phyloP scores from a whole-genome alignment of 768 basidiomycete species.

The Fomitopsis serialis region DNA sequence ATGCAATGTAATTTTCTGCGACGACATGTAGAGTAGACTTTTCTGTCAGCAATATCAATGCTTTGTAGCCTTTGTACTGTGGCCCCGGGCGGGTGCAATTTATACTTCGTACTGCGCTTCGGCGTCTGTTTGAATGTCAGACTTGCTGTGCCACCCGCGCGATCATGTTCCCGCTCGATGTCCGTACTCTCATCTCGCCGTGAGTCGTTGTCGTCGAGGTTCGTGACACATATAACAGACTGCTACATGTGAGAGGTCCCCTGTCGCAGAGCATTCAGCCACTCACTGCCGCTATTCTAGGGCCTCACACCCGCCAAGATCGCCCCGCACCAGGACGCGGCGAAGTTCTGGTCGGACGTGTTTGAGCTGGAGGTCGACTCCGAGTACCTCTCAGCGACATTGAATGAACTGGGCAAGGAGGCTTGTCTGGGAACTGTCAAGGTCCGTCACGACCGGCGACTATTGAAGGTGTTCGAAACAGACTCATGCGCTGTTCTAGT shows the following conservation, averaged over 20 bases:
- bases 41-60: too few relatives aligned
- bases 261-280: not conserved
- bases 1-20: too few relatives aligned
- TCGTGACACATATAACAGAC: conserved; percentile 42
- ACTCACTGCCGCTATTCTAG: conserved; percentile 17
- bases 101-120: too few relatives aligned
- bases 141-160: not conserved
- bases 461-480: not conserved
- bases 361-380: conserved; percentile 49
- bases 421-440: conserved; percentile 44
- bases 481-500: conserved; percentile 24
- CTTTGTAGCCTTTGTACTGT: too few relatives aligned
- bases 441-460: conserved; percentile 33
- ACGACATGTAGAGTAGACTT: too few relatives aligned
- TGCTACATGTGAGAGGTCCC: conserved; percentile 36
- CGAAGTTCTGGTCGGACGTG: conserved; percentile 48
- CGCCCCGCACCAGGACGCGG: conserved; percentile 35
- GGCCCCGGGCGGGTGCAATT: too few relatives aligned
- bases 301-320: conserved; percentile 40
- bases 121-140: too few relatives aligned
- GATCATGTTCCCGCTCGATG: not conserved
- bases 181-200: conserved; percentile 2
- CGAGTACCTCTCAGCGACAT: conserved; percentile 35
- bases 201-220: conserved; percentile 37
- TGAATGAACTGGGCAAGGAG: conserved; percentile 41